These are phyloP conservation scores for Mycosphaerella sp. DNA, from an alignment of 2,329 filamentous ascomycete species.

Conservation along the genomic window DNA sequence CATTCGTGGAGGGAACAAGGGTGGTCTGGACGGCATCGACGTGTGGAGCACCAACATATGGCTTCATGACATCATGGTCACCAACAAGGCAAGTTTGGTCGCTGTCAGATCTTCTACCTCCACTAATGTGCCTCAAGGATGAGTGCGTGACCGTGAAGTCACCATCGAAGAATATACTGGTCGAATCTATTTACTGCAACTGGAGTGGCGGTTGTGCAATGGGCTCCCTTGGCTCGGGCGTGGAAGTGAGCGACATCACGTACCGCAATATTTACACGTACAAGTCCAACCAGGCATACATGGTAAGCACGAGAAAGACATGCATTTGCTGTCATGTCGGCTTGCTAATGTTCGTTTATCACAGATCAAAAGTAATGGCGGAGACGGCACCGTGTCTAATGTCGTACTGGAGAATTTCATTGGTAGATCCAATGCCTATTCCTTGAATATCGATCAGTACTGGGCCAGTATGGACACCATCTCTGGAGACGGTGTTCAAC, in stretches of 20 bases:
- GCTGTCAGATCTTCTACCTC: not conserved
- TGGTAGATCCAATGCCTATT: slow-evolving; percentile 55
- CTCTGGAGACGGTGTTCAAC: slow-evolving; percentile 47
- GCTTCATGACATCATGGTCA: slow-evolving; percentile 56
- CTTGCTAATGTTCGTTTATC: slow-evolving; percentile 21
- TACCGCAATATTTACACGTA: slow-evolving; percentile 53
- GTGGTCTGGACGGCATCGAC: slow-evolving; percentile 53
- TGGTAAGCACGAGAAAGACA: not conserved
- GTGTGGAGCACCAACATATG: slow-evolving; percentile 51
- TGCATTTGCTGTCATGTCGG: not conserved
- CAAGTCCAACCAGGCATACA: not conserved
- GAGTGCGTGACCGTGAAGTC: slow-evolving; percentile 55
- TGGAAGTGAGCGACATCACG: slow-evolving; percentile 47
- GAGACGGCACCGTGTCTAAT: slow-evolving; percentile 49
- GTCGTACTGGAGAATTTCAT: slow-evolving; percentile 53
- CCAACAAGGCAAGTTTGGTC: slow-evolving; percentile 44
- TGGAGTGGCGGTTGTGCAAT: slow-evolving; percentile 51
- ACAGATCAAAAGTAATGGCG: slow-evolving; percentile 54
- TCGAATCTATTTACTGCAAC: slow-evolving; percentile 58
- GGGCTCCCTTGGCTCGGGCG: slow-evolving; percentile 48
- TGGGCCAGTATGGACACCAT: slow-evolving; percentile 44
- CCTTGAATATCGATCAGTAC: slow-evolving; percentile 50
- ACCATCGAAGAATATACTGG: slow-evolving; percentile 49
- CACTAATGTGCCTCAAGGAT: slow-evolving; percentile 33
- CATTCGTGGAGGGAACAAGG: slow-evolving; percentile 48